Base-by-base conservation (phyloP, 2,329 filamentous ascomycete species). In the Rutstroemia sp. region DNA sequence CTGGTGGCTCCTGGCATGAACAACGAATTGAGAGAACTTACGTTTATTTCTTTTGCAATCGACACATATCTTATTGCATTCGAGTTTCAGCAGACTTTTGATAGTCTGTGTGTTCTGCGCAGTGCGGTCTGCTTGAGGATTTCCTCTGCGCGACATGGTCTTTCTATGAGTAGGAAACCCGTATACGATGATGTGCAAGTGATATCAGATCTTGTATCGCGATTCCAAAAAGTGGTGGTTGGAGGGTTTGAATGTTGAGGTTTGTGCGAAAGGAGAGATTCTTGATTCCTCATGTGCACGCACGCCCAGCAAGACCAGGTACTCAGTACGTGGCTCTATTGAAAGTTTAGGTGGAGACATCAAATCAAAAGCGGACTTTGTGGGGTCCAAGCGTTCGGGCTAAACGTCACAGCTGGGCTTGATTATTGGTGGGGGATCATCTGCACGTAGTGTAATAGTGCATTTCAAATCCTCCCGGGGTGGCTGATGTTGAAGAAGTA, bases 41-140 rank as follows among this genome's bases (percentile, higher is more conserved):
- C 92, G 94, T 74, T 97, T 99, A 79, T 97, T 99, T 72, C 88
- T 86, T 79, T 99, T 99, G 83, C 94, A 99, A 74, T 99, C 94
- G 59, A 92, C 90, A 79, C 94, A 99, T 70, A 88, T 84, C 78
- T 99, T 99, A 78, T 99, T 99, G 61, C 85, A 77, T 70, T 97
- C 92, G 65, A 99, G 77, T 77, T 97, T 99, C 71, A 97, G 79
- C 65, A 99, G 82, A 70, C 83, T 91, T 79, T 97, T 97, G 73
- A 99, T 90, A 46, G 91, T 95, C 71, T 87, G 85, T 72, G 90
- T 87, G 76, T 99, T 99, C 75, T 95, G 88, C 68, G 92, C 92
- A 67, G 91, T 89, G 73, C 90, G 86, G 74, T 95, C 90, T 64
- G 90, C 88, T 63, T 85, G 85, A 70, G 89, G 85, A 74, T 90